Evolutionary conservation across 2,329 filamentous ascomycete species (phyloP).

Genomic region (Neodidymelliopsis sp.): DNA sequence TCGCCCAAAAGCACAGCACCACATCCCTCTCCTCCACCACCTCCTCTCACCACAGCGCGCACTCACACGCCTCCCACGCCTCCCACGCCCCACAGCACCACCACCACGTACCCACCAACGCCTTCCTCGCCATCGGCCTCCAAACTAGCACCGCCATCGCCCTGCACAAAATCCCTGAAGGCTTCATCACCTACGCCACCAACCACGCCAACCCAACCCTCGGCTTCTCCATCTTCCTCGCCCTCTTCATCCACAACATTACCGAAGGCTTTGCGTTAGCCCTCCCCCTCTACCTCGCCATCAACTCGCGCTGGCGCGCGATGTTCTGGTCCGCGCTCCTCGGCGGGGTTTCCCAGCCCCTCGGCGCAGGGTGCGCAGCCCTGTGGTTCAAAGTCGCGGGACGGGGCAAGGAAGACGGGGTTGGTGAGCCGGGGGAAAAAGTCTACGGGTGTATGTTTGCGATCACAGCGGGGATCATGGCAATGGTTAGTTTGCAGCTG

Average conservation of each 20-base stretch:
- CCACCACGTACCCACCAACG: slow-evolving; percentile 93
- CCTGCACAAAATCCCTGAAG: slow-evolving; percentile 91
- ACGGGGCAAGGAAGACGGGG: slow-evolving; percentile 52
- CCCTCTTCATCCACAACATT: slow-evolving; percentile 97
- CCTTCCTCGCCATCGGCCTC: slow-evolving; percentile 91
- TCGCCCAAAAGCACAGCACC: slow-evolving; percentile 11
- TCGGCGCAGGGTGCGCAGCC: slow-evolving; percentile 84
- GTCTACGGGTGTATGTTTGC: slow-evolving; percentile 86
- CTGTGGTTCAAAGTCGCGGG: slow-evolving; percentile 82
- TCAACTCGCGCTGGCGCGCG: slow-evolving; percentile 79
- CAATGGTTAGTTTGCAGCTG: slow-evolving; percentile 86
- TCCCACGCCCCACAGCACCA: slow-evolving; percentile 69
- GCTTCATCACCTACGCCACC: slow-evolving; percentile 90
- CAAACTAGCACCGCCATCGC: slow-evolving; percentile 96
- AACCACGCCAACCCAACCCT: slow-evolving; percentile 93
- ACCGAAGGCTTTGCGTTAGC: slow-evolving; percentile 96
- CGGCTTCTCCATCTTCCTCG: slow-evolving; percentile 91
- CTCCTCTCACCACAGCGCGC: slow-evolving; percentile 23
- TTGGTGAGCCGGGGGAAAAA: slow-evolving; percentile 59
- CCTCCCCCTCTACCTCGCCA: slow-evolving; percentile 88
- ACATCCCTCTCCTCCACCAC: slow-evolving; percentile 14
- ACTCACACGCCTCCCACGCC: slow-evolving; percentile 25
- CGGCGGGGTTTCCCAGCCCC: slow-evolving; percentile 84
- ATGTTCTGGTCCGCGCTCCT: slow-evolving; percentile 85
- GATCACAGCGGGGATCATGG: slow-evolving; percentile 91